Base-by-base conservation (phyloP, 345 rosid genomes). In the Citrus mangshanensis region DNA sequence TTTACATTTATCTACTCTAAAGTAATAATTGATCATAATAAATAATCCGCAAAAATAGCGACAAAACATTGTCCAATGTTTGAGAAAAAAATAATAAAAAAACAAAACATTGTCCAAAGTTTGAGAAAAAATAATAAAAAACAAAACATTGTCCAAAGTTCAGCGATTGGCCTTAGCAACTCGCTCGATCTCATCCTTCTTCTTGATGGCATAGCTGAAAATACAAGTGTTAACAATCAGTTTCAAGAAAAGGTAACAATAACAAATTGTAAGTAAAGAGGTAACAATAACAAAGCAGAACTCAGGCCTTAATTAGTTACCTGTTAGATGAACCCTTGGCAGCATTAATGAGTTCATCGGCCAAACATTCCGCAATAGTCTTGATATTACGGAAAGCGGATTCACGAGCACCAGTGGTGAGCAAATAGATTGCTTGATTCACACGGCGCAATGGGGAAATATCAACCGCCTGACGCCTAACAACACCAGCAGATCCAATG, bases 261-360 rank as follows among this genome's bases (percentile, higher is more conserved):
- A 32, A 32, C 0, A 7, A 10, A 40, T 10, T 10, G 40, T 58
- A 3, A 63, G 7, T 9, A 8, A 38, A 7, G 3, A 14, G 19
- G 40, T 9, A 5, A 7, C 0, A 7, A 55, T 9, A 5, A 7
- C 0, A 4, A 42, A 34, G n/a, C 21, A 62, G 34, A 72, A 24
- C 54, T 16, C 4, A 54, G 24, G 59, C 35, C 22, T 10, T 12
- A 8, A 4, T 35, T 12, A 9, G 2, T 35, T 32, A 95, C 98
- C 98, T 95, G 90, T 93, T 95, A 67, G 99, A 95, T 16, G 99
- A 95, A 34, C 99, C 99, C 86, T 95, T 95, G 0, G 97, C 99
- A 56, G 99, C 99, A 81, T 95, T 95, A 70, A 95, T 95, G 62
- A 93, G 97, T 77, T 95, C 99, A 84, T 95, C 99, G n/a, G 99